These are phyloP conservation scores for Viola odorata DNA, from an alignment of 345 rosid genomes.

Conservation along the genomic window DNA sequence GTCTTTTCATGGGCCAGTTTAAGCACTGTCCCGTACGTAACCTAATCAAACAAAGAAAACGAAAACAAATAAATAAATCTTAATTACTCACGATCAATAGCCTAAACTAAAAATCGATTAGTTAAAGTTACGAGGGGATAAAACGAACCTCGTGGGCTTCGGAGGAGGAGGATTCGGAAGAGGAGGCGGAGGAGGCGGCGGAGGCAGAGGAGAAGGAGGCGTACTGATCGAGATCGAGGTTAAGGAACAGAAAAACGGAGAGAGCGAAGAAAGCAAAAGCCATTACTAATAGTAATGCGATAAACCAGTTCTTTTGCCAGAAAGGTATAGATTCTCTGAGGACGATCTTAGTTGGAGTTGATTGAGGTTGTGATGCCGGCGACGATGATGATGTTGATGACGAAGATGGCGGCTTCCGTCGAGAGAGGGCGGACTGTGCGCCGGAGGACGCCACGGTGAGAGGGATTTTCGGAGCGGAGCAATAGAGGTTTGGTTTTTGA, in stretches of 20 bases:
- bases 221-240: constrained; percentile 45
- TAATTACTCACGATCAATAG: neutral
- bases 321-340: constrained; percentile 43
- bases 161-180: constrained; percentile 17
- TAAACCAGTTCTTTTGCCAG: constrained; percentile 85
- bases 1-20: constrained; percentile 96
- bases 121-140: neutral
- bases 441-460: constrained; percentile 87
- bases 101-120: neutral
- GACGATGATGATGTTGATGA: constrained; percentile 28
- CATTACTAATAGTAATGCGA: constrained; percentile 59
- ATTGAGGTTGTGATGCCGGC: neutral
- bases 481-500: neutral
- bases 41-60: constrained; percentile 26
- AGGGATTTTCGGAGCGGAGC: neutral
- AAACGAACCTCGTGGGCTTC: constrained; percentile 66
- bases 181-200: constrained; percentile 43
- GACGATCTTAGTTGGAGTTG: constrained; percentile 18
- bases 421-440: constrained; percentile 36
- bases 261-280: constrained; percentile 63
- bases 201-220: constrained; percentile 32
- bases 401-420: constrained; percentile 44
- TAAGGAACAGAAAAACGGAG: constrained; percentile 63
- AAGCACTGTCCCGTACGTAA: constrained; percentile 77
- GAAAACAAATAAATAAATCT: too few species aligned